Evolutionary conservation across 306 rosid genomes (phyloP).

Genomic region (Sesbania bispinosa): DNA sequence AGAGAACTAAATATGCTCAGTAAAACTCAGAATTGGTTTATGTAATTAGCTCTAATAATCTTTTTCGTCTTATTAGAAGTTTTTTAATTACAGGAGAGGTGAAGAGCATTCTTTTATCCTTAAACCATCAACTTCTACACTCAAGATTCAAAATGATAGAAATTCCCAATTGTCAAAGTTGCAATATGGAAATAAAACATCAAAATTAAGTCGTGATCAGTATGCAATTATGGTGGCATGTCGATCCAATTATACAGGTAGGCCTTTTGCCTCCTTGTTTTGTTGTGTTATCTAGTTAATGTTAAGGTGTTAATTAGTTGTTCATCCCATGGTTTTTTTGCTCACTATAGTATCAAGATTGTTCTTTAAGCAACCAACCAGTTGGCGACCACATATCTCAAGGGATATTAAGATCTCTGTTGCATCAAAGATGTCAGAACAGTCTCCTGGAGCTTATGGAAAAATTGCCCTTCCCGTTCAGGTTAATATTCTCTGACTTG

Average conservation of each 20-base stretch:
- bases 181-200: slow-evolving; percentile 46
- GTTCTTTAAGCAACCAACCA: slow-evolving; percentile 88
- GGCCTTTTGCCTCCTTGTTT: not conserved
- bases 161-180: slow-evolving; percentile 44
- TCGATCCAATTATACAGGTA: slow-evolving; percentile 90
- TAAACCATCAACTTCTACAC: slow-evolving; percentile 71
- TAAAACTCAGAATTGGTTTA: not conserved
- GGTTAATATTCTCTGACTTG: slow-evolving; percentile 42
- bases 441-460: slow-evolving; percentile 48
- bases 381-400: slow-evolving; percentile 77
- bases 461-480: slow-evolving; percentile 82
- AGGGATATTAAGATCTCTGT: slow-evolving; percentile 95
- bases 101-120: slow-evolving; percentile 97
- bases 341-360: slow-evolving; percentile 64
- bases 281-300: slow-evolving; percentile 24
- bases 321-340: slow-evolving; percentile 16
- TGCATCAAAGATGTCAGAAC: slow-evolving; percentile 80
- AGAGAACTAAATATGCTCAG: not conserved
- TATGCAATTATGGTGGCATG: slow-evolving; percentile 96
- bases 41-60: slow-evolving; percentile 12
- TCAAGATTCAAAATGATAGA: slow-evolving; percentile 62
- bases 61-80: slow-evolving; percentile 32
- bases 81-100: slow-evolving; percentile 75
- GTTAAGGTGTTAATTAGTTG: slow-evolving; percentile 11
- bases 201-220: slow-evolving; percentile 52